Evolutionary conservation across 116 monocot species (phyloP).

Genomic region (Posidonia oceanica): DNA sequence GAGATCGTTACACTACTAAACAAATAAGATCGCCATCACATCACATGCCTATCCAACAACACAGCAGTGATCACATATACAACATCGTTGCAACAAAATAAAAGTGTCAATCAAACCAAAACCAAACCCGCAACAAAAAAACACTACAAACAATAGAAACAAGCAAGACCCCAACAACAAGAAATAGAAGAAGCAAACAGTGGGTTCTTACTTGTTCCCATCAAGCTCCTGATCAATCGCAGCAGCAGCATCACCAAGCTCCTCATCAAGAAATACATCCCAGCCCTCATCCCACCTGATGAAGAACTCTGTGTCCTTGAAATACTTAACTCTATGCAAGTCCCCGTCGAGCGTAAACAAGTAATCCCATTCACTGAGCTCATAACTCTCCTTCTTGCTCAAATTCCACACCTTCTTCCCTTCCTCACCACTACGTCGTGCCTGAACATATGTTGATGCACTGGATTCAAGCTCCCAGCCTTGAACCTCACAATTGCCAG

Average conservation of each 20-base stretch:
- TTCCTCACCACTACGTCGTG: conserved; percentile 73
- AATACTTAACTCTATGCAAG: conserved; percentile 74
- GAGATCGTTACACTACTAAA: too few relatives aligned
- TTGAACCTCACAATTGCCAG: conserved; percentile 60
- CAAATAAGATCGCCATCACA: too few relatives aligned
- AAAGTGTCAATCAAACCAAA: too few relatives aligned
- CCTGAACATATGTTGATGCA: conserved; percentile 82
- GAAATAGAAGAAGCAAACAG: too few relatives aligned
- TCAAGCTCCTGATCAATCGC: conserved; percentile 24
- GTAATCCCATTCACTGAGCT: conserved; percentile 59
- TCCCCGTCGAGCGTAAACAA: conserved; percentile 76
- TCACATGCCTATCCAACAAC: too few relatives aligned
- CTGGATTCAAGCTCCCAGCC: conserved; percentile 73
- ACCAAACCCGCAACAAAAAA: too few relatives aligned
- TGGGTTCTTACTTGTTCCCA: not conserved
- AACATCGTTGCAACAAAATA: too few relatives aligned
- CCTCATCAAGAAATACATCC: conserved; percentile 87
- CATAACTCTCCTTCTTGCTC: conserved; percentile 54
- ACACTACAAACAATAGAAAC: too few relatives aligned
- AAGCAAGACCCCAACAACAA: too few relatives aligned
- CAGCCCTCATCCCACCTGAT: conserved; percentile 86
- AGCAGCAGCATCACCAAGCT: conserved; percentile 29
- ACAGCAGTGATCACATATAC: too few relatives aligned
- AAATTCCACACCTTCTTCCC: conserved; percentile 92
- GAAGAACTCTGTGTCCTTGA: conserved; percentile 90